phyloP scores from a whole-genome alignment of 1,284 basidiomycete species.

The Leccinum pachyderme region DNA sequence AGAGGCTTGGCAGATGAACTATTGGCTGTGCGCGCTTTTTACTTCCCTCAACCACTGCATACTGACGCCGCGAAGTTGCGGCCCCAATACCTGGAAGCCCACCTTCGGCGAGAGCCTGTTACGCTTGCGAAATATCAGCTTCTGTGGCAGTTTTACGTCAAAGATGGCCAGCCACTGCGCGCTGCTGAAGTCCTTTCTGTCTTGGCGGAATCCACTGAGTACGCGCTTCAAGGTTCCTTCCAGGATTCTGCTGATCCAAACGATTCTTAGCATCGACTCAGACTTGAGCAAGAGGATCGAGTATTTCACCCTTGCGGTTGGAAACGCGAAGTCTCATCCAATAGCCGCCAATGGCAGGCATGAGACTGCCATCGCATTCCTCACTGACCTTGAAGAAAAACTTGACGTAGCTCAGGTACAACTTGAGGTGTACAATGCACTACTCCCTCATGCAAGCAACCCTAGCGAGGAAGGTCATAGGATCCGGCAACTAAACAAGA shows the following conservation, averaged over 20 bases:
- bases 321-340: conserved; percentile 93
- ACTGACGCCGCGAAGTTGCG: conserved; percentile 57
- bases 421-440: conserved; percentile 76
- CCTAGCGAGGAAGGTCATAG: conserved; percentile 53
- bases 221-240: conserved; percentile 26
- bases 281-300: conserved; percentile 75
- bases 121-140: conserved; percentile 85
- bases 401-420: conserved; percentile 97
- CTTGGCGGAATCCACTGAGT: conserved; percentile 87
- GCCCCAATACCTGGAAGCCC: conserved; percentile 83
- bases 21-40: conserved; percentile 64
- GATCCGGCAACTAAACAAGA: conserved; percentile 54
- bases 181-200: conserved; percentile 88
- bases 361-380: conserved; percentile 87
- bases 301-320: conserved; percentile 90
- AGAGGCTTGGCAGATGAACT: conserved; percentile 84
- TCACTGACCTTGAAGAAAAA: conserved; percentile 89
- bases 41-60: conserved; percentile 6
- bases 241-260: conserved; percentile 1
- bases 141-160: conserved; percentile 96
- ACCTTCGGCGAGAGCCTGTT: conserved; percentile 80
- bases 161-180: conserved; percentile 79
- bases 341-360: conserved; percentile 71
- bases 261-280: conserved; percentile 57
- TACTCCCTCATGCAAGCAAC: conserved; percentile 61